Evolutionary conservation across 2,329 filamentous ascomycete genomes (phyloP), one percentile per base, ranked within the genome.

Genomic region (Monosporascus sp.): DNA sequence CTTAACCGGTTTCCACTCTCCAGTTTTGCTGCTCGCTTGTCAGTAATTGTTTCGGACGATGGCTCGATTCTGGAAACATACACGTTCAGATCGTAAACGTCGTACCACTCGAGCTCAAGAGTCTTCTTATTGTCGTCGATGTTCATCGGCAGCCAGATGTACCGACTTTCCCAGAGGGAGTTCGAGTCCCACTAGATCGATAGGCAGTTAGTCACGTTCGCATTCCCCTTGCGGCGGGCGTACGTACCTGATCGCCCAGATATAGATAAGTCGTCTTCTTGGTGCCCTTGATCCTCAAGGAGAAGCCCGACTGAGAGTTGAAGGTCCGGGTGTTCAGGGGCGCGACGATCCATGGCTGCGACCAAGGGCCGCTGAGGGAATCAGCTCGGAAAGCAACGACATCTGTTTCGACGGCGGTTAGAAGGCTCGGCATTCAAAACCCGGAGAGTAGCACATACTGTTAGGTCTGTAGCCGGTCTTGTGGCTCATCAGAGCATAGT

Each of bases 381-480:
- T 81, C 77, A 1, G 78, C 78, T 17, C 78, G 74, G 67, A 82
- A 81, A 1, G 77, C 78, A 6, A 83, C 79, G 1, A 83, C 79
- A 50, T 82, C 65, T 66, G 38, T 7, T 19, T 41, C 19, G 9
- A 26, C 20, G n/a, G 11, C 8, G 9, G 17, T 60, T 24, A 56
- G 37, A 34, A 40, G 51, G 34, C 9, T 34, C 31, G 31, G 31
- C 11, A 34, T 14, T 14, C 31, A 14, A 34, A 34, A 5, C 11
- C 31, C 9, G 31, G 31, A 20, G 11, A 20, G 19, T 11, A 49
- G 4, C 40, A 48, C 47, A 24, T 48, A 66, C 66, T 84, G 50
- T 84, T 84, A 1, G 82, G 81, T n/a, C 82, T 71, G 52, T 85
- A 85, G 0, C 82, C 82, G 0, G 82, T 85, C 70, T 84, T 85